Evolutionary conservation across 331 rosid species (phyloP).

Genomic region (Quercus lobata): DNA sequence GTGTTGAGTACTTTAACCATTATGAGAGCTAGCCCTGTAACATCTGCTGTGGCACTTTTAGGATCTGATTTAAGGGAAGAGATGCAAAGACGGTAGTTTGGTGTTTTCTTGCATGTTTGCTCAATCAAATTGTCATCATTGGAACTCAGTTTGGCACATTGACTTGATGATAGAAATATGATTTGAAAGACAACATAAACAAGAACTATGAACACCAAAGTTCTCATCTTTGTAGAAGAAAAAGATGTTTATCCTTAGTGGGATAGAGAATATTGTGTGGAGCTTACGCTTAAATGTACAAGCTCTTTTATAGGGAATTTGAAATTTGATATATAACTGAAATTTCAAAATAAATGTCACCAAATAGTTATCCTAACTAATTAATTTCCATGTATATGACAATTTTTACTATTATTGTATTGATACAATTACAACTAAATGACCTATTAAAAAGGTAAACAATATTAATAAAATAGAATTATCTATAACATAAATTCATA

Average conservation of each 20-base stretch:
- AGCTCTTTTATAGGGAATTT: no score
- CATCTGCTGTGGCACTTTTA: conserved; percentile 21
- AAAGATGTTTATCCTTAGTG: not conserved
- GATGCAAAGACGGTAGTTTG: conserved; percentile 32
- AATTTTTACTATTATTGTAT: no score
- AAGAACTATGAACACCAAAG: not conserved
- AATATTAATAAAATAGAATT: no score
- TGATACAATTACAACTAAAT: no score
- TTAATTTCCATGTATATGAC: no score
- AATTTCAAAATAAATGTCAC: no score
- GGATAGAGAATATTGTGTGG: no score
- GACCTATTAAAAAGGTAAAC: no score
- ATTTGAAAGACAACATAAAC: not conserved
- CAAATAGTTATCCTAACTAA: no score
- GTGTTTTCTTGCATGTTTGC: conserved; percentile 46
- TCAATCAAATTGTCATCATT: conserved; percentile 19
- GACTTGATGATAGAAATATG: not conserved
- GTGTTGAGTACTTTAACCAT: conserved; percentile 28
- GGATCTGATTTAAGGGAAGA: conserved; percentile 35
- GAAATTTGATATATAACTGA: no score
- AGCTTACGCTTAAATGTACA: no score
- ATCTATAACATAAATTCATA: no score
- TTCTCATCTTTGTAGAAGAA: not conserved
- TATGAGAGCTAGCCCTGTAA: conserved; percentile 35
- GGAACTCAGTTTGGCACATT: not conserved